Evolutionary conservation across 805 yeast species (phyloP), one percentile per base, ranked within the genome.

Genomic region (Yarrowia sp.): DNA sequence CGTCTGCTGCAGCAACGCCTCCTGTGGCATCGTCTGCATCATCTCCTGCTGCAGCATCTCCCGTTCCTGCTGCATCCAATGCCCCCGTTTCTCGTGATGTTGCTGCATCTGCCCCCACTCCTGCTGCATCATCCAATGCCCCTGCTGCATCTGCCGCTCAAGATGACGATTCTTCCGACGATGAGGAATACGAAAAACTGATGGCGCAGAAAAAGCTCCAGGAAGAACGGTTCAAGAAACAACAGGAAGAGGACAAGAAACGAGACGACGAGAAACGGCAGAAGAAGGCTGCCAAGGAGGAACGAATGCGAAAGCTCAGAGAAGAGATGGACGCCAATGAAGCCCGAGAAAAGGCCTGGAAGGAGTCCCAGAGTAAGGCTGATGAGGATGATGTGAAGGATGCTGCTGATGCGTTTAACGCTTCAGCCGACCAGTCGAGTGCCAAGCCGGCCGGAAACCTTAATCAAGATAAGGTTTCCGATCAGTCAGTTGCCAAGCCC

Each of bases 101-200:
- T 28, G 63, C 43, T 31, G 18, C 60, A 22, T 50, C 66, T 14
- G 36, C 64, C 2, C 33, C 66, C 3, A 32, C 51, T 17, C 42
- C 68, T 11, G 44, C 55, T 14, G 66, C 66, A 13, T 50, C 65
- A 3, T 64, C 71, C 22, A 66, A n/a, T n/a, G n/a, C n/a, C 57
- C 36, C 36, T 44, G 32, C 60, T 14, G 36, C 28, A 8, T 1
- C 60, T 11, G 15, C 36, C 14, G 31, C 61, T 13, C 28, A 22
- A 22, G 47, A n/a, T 14, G 64, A 43, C 22, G 64, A 58, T 22
- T 66, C 45, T 17, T 64, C 57, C 8, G 79, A 77, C 45, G 76
- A 74, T 31, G 74, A 69, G 32, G 74, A 69, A 36, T 79, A 72
- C 38, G 78, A 75, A 22, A 83, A 79, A 64, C 69, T 71, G 57